Evolutionary conservation across 1,284 basidiomycete genomes (phyloP).

Genomic region (Trichosporon faecale): DNA sequence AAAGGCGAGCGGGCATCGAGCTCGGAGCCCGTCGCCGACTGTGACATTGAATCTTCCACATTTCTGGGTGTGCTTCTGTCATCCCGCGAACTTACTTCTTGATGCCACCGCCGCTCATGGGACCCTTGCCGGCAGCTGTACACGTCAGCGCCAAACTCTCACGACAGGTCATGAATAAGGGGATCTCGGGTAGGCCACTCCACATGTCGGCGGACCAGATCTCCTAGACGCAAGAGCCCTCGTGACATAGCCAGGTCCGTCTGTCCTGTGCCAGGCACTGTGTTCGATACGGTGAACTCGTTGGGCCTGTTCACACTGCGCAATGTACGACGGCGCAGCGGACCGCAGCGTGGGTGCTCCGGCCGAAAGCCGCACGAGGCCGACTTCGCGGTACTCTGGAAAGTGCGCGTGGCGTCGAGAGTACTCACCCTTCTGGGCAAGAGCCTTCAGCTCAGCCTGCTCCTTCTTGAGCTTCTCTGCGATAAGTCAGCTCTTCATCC

Average conservation of each 20-base stretch:
- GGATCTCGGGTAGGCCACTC: neutral
- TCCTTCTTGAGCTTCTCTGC: slow-evolving; percentile 35
- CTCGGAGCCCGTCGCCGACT: neutral
- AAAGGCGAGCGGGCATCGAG: neutral
- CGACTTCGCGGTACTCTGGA: no score
- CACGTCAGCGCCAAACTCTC: slow-evolving; percentile 14
- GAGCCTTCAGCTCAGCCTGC: slow-evolving; percentile 37
- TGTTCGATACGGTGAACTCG: neutral
- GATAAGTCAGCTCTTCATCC: neutral
- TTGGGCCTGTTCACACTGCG: neutral
- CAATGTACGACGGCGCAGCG: no score
- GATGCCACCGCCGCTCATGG: slow-evolving; percentile 42
- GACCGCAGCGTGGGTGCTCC: no score
- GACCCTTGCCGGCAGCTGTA: slow-evolving; percentile 36
- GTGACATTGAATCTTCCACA: neutral
- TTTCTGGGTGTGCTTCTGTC: neutral
- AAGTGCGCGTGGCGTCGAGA: no score
- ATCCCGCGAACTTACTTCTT: slow-evolving; percentile 39
- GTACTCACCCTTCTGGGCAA: slow-evolving; percentile 36
- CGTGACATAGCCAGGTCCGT: neutral
- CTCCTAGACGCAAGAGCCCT: neutral
- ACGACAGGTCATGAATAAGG: neutral
- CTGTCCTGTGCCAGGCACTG: neutral
- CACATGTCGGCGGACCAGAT: neutral
- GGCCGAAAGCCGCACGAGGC: no score